Conservation (phyloP, 768 basidiomycete species). For the Leccinum uliginosum region DNA sequence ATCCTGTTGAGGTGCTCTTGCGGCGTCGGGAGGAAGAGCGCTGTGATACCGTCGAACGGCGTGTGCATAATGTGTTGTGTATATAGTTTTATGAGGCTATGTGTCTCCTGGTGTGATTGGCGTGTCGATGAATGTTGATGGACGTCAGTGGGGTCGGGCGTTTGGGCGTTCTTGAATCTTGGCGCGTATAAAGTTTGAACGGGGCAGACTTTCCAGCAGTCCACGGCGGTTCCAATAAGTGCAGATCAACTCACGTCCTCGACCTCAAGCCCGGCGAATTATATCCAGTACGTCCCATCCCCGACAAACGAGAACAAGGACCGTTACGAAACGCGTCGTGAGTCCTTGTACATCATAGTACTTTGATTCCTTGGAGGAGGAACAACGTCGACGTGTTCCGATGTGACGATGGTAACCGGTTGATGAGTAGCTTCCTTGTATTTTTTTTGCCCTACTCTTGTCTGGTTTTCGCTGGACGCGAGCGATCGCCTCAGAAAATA, state of each 20-base stretch:
- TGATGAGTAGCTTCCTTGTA: background rate
- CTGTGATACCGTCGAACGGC: slow-evolving; percentile 11
- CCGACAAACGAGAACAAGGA: background rate
- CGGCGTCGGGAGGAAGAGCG: slow-evolving; percentile 12
- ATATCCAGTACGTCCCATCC: background rate
- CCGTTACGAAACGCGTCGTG: background rate
- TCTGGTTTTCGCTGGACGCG: background rate
- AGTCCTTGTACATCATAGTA: background rate
- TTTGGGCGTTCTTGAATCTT: background rate
- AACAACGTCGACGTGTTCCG: background rate
- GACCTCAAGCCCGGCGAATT: background rate
- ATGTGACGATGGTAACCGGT: background rate
- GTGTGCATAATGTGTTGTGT: background rate
- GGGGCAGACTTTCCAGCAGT: background rate
- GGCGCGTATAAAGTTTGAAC: background rate
- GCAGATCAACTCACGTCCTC: background rate
- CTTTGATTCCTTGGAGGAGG: background rate
- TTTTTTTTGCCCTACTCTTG: background rate
- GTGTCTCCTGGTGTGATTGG: background rate
- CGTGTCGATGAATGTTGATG: background rate
- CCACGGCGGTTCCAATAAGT: background rate
- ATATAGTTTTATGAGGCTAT: background rate
- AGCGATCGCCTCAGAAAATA: too few species aligned
- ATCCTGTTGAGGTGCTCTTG: slow-evolving; percentile 21
- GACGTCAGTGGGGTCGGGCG: too few species aligned